Base-by-base conservation (phyloP, 2,329 filamentous ascomycete species). In the Ambrosiella xylebori region DNA sequence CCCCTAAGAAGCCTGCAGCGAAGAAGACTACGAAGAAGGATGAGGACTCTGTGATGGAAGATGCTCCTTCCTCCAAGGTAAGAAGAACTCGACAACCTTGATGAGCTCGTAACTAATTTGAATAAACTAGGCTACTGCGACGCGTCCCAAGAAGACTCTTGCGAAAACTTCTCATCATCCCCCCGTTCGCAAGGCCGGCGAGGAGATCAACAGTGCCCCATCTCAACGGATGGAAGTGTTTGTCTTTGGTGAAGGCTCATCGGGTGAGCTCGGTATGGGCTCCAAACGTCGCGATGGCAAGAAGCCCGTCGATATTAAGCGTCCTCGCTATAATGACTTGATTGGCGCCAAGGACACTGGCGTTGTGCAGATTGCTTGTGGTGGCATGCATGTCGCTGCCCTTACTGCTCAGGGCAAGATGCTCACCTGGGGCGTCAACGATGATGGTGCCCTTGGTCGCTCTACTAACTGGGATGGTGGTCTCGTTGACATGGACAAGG, bases 371-470 rank as follows among this genome's bases (percentile, higher is more conserved):
- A 70, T 94, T 59, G 82, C 85, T 55, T 82, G 84, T 61, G 88
- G 88, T 61, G 87, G 86, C 59, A 91, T 94, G 86, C 88, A 94
- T 70, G 82, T 77, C 56, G 74, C 85, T 62, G 86, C 84, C 2
- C 72, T 93, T 56, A 91, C 88, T 54, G 78, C 82, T 63, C 84
- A 91, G 68, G 88, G 89, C 74, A 83, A 82, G 71, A 85, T 94
- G 64, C 72, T 88, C 57, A 89, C 86, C 36, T 94, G 88, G 88
- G 88, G 88, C 57, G 87, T 93, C 64, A 93, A 93, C 67, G 88
- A 94, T 66, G 82, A 89, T 66, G 85, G 85, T 62, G 86, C 88
- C 7, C 76, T 94, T 41, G 88, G 88, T 47, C 77, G 88, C 66
- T 79, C 86, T 66, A 90, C 85, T 2, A 72, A 71, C 11, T 84